Conservation (phyloP, 2,329 filamentous ascomycete species). For the Lachnellula subtilissima region DNA sequence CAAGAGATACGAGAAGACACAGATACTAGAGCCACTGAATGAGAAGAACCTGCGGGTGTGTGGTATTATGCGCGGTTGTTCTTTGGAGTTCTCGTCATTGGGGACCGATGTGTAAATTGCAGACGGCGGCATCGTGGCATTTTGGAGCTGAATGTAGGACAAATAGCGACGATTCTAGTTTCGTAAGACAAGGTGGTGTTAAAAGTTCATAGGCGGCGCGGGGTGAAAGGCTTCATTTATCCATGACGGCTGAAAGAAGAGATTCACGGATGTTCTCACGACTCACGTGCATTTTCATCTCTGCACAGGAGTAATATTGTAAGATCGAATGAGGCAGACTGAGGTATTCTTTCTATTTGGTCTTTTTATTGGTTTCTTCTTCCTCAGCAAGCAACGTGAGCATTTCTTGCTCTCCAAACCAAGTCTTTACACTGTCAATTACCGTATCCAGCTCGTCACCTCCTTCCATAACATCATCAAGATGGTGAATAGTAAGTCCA, state of each 20-base stretch:
- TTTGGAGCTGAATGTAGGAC: neutral
- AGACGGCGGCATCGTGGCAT: neutral
- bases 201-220: neutral
- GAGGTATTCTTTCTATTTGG: slow-evolving; percentile 10
- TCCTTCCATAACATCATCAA: slow-evolving; percentile 62
- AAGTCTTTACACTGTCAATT: slow-evolving; percentile 63
- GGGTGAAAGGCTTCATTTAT: slow-evolving; percentile 11
- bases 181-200: neutral
- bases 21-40: neutral
- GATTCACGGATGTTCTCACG: neutral
- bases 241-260: slow-evolving; percentile 10
- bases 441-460: slow-evolving; percentile 58
- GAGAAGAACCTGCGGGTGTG: neutral
- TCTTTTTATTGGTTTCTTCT: slow-evolving; percentile 26
- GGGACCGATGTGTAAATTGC: slow-evolving; percentile 13
- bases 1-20: slow-evolving; percentile 3
- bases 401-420: slow-evolving; percentile 63
- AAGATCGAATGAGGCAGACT: neutral
- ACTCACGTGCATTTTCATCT: neutral
- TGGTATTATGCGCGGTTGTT: neutral
- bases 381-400: slow-evolving; percentile 52
- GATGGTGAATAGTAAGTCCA: slow-evolving; percentile 58
- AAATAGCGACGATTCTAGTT: neutral
- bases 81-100: slow-evolving; percentile 9
- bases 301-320: neutral